phyloP scores from a whole-genome alignment of 345 rosid species.

The Gossypium anomalum region DNA sequence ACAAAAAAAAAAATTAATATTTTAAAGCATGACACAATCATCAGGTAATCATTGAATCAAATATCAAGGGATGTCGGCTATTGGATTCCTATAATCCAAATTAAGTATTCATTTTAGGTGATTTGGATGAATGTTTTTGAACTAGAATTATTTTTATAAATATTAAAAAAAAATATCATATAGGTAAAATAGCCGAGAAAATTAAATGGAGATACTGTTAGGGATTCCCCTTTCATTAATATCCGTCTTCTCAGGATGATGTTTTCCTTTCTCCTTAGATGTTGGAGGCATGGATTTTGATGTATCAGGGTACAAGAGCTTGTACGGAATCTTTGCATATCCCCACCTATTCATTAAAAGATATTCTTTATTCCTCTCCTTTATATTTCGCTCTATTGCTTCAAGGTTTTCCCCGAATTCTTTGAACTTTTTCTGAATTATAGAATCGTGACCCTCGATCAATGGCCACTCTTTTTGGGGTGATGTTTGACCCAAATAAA shows the following conservation, averaged over 20 bases:
- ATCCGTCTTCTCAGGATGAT: neutral
- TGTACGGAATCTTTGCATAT: conserved; percentile 44
- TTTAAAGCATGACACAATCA: too few species aligned
- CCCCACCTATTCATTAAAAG: conserved; percentile 47
- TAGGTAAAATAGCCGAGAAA: too few species aligned
- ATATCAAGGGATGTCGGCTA: too few species aligned
- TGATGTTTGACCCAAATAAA: neutral
- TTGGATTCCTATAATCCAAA: too few species aligned
- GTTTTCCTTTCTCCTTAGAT: neutral
- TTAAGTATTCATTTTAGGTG: too few species aligned
- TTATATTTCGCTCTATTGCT: conserved; percentile 37
- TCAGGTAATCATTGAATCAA: too few species aligned
- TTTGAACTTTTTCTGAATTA: too few species aligned
- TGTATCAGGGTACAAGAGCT: conserved; percentile 38
- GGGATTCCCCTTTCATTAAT: conserved; percentile 3
- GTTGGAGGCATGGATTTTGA: conserved; percentile 3
- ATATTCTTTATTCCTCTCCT: conserved; percentile 37
- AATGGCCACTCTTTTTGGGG: neutral
- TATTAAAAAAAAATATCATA: too few species aligned
- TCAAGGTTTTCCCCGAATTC: conserved; percentile 27
- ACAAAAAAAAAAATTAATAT: too few species aligned
- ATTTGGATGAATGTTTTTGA: too few species aligned
- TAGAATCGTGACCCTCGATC: too few species aligned
- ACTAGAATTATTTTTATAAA: too few species aligned
- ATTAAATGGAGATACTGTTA: neutral